Percentiles rank a stretch among this genome's conserved stretches.
Conservation (phyloP, 495 filamentous ascomycete species). For the Penicillium parvum region DNA sequence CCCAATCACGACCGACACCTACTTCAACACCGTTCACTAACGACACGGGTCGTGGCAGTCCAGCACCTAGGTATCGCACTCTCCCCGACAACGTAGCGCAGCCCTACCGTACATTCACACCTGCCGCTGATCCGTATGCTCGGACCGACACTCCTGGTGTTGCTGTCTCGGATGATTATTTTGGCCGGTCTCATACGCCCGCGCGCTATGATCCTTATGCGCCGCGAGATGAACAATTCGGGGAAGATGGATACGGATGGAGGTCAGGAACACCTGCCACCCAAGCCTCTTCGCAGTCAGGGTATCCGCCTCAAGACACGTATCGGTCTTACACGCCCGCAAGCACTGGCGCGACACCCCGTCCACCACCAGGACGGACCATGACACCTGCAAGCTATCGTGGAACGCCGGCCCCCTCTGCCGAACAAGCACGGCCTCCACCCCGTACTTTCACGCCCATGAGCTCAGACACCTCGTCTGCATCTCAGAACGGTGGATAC, state of each 20-base stretch:
- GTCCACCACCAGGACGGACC: slow-evolving; percentile 8
- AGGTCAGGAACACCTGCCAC: background rate
- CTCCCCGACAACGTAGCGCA: slow-evolving; percentile 11
- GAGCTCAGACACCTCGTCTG: slow-evolving; percentile 1
- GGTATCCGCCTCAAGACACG: slow-evolving; percentile 8
- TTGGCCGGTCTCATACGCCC: background rate
- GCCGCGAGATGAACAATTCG: background rate
- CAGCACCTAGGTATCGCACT: slow-evolving; percentile 12
- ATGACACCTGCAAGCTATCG: slow-evolving; percentile 22
- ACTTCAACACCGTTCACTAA: slow-evolving; percentile 7
- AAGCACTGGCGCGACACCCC: slow-evolving; percentile 6
- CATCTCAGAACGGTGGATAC: slow-evolving; percentile 12
- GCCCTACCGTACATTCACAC: slow-evolving; percentile 10
- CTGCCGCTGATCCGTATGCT: slow-evolving; percentile 15
- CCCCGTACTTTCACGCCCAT: slow-evolving; percentile 13
- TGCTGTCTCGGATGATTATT: slow-evolving; percentile 4
- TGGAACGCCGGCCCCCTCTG: slow-evolving; percentile 11
- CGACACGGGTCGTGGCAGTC: slow-evolving; percentile 1
- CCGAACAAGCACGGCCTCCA: slow-evolving; percentile 5
- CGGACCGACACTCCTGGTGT: background rate
- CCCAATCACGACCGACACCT: slow-evolving; percentile 10
- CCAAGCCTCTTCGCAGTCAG: slow-evolving; percentile 6
- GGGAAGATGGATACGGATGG: slow-evolving; percentile 4
- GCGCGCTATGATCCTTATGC: slow-evolving; percentile 6
- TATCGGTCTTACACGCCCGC: slow-evolving; percentile 19